A percentile compares a stretch with the other conserved stretches of the same genome.
Conservation (phyloP, 257 asterid genomes). For the Paraleonurus japonicus region DNA sequence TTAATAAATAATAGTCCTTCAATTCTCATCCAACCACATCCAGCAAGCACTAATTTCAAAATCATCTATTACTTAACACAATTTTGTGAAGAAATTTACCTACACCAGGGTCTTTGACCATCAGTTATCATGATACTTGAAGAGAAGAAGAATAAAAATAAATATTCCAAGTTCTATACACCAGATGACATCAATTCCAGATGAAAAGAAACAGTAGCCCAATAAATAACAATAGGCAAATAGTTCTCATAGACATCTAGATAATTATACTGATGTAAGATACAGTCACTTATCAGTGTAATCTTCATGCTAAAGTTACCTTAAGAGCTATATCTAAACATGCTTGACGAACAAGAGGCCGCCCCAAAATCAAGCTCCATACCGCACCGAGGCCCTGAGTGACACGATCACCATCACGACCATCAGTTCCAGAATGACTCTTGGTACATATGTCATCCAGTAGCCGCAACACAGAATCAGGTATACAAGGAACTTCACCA, state of each 20-base stretch:
- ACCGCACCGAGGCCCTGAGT: constrained; percentile 97
- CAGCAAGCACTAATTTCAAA: constrained; percentile 2
- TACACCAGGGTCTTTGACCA: not conserved
- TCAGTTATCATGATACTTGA: constrained; percentile 8
- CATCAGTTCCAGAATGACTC: constrained; percentile 50
- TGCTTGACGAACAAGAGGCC: constrained; percentile 82
- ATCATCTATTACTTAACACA: not conserved
- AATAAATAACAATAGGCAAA: constrained; percentile 6
- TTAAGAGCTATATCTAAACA: constrained; percentile 90
- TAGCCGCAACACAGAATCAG: constrained; percentile 76
- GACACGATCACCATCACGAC: constrained; percentile 81
- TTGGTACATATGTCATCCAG: constrained; percentile 74
- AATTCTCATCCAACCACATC: constrained; percentile 5
- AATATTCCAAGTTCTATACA: not conserved
- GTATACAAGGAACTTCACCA: constrained; percentile 84
- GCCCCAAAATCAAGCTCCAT: constrained; percentile 87
- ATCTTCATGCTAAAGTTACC: constrained; percentile 44
- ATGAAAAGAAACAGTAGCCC: not conserved
- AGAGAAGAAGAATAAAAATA: not conserved
- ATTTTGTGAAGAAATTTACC: not conserved
- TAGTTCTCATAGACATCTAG: not conserved
- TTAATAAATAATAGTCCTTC: not conserved
- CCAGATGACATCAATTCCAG: constrained; percentile 10
- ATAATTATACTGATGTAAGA: constrained; percentile 9
- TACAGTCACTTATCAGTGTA: constrained; percentile 5